Conservation (phyloP, 2,329 filamentous ascomycete genomes). For the Tothia fuscella region DNA sequence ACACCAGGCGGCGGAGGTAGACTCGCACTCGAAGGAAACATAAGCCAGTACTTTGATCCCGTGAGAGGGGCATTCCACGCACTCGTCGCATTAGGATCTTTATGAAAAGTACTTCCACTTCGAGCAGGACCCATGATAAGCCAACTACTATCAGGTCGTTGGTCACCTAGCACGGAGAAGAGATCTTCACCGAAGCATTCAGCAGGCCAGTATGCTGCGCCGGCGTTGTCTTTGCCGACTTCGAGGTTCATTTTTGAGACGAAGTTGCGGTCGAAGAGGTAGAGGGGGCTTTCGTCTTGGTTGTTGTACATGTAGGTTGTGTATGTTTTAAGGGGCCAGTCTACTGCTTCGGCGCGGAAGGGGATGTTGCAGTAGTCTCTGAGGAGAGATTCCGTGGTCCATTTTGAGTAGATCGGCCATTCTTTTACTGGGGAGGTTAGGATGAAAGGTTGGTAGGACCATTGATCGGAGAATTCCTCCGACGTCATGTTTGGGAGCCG, state of each 20-base stretch:
- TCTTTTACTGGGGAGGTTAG: slow-evolving; percentile 67
- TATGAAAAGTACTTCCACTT: slow-evolving; percentile 91
- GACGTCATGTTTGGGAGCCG: slow-evolving; percentile 57
- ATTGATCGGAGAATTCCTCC: slow-evolving; percentile 60
- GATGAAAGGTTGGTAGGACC: slow-evolving; percentile 76
- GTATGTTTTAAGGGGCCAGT: slow-evolving; percentile 80
- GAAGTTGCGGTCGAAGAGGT: slow-evolving; percentile 82
- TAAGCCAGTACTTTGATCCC: slow-evolving; percentile 95
- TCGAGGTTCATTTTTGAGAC: slow-evolving; percentile 70
- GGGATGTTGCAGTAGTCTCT: slow-evolving; percentile 50
- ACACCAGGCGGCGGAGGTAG: slow-evolving; percentile 70
- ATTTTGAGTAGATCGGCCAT: slow-evolving; percentile 68
- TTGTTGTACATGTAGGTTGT: slow-evolving; percentile 69
- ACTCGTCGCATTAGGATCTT: slow-evolving; percentile 56
- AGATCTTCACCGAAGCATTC: slow-evolving; percentile 77
- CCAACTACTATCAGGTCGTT: slow-evolving; percentile 84
- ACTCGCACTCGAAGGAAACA: slow-evolving; percentile 66
- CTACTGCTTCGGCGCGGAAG: slow-evolving; percentile 85
- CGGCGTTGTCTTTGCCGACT: slow-evolving; percentile 41
- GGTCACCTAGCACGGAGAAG: slow-evolving; percentile 63
- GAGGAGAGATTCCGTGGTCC: slow-evolving; percentile 59
- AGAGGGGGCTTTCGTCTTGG: slow-evolving; percentile 77
- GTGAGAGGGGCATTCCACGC: slow-evolving; percentile 92
- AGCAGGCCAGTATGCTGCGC: slow-evolving; percentile 63
- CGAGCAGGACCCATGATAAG: slow-evolving; percentile 78